Conservation (phyloP, 2,329 filamentous ascomycete species). For the Penicillium verrucosum region DNA sequence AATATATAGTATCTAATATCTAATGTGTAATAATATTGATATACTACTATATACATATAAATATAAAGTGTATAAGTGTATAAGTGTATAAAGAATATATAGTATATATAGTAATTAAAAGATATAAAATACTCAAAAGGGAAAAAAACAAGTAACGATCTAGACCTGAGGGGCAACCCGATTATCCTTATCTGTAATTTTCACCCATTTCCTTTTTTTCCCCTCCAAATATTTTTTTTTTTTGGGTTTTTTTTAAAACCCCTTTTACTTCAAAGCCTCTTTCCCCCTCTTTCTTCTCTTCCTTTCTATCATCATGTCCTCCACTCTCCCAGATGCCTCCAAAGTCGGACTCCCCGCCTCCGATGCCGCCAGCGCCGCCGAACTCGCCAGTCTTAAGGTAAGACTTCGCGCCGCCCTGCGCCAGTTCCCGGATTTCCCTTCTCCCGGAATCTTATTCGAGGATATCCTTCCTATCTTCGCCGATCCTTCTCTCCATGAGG, state of each 20-base stretch:
- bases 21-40: too few relatives aligned
- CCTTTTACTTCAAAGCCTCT: conserved; percentile 18
- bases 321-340: conserved; percentile 40
- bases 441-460: conserved; percentile 90
- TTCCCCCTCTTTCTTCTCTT: conserved; percentile 16
- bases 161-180: conserved; percentile 6
- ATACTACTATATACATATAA: background rate
- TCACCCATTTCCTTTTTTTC: conserved; percentile 9
- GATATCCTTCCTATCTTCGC: conserved; percentile 97
- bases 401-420: conserved; percentile 70
- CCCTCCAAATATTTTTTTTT: conserved; percentile 19
- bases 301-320: conserved; percentile 38
- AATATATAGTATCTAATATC: background rate
- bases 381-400: conserved; percentile 63
- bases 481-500: conserved; percentile 67
- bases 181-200: conserved; percentile 13
- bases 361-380: conserved; percentile 47
- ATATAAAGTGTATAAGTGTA: background rate
- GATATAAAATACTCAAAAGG: background rate
- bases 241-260: conserved; percentile 15
- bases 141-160: background rate
- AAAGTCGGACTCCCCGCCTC: conserved; percentile 45
- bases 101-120: background rate
- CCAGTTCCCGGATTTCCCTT: conserved; percentile 88
- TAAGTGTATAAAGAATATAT: background rate